Evolutionary conservation across 2,329 filamentous ascomycete species (phyloP), one percentile per base, ranked within the genome.

Genomic region (Samsoniella hepiali): DNA sequence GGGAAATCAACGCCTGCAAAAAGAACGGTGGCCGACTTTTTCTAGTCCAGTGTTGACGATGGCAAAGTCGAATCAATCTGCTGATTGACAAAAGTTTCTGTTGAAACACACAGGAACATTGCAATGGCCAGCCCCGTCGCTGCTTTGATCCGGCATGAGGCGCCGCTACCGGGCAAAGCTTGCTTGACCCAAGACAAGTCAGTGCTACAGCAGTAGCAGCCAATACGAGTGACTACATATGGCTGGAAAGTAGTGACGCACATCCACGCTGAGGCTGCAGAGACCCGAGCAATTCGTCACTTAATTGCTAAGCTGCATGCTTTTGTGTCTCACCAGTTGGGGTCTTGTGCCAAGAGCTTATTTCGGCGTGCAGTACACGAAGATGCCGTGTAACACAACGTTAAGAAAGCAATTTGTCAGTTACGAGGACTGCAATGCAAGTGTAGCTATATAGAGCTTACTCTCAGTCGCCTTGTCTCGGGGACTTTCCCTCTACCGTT

Each of bases 291-390:
- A 13, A 1, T 34, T 58, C 15, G 34, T 17, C 27, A 36, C 45
- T 31, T 40, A n/a, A 38, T 40, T 36, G 34, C 44, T 42, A 36
- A 13, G 45, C 27, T n/a, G 17, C 15, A 45, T n/a, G 34, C 10
- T 22, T n/a, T 47, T 31, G 11, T 9, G 58, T 54, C 22, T 29
- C 40, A 54, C 59, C 22, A 2, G 40, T 11, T 17, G 32, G 50
- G 32, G 9, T 7, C 13, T 50, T 29, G 40, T 38, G 5, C 36
- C 10, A 40, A 32, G 44, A 40, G 32, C 34, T 62, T 62, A 56
- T 56, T 56, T 62, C 27, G 31, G 10, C 42, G 22, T 40, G 59
- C 62, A 58, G 47, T 34, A 58, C 62, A 63, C 62, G 62, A 63
- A 54, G 36, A 44, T 49, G 62, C 31, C 5, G 62, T 59, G 49